Evolutionary conservation across 2,329 filamentous ascomycete genomes (phyloP).

Genomic region (Chaetothyriales sp.): DNA sequence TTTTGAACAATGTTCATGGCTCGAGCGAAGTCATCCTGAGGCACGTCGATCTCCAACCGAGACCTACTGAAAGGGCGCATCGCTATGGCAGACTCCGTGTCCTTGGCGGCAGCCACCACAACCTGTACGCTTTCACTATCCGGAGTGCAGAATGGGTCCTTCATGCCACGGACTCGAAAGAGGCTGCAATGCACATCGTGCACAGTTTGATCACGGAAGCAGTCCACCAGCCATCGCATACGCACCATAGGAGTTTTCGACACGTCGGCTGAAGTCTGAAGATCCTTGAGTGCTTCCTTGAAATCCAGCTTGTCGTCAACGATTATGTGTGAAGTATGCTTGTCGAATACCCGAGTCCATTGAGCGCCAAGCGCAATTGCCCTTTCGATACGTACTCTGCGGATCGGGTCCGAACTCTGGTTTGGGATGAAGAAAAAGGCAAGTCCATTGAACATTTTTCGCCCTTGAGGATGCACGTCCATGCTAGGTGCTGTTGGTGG

Average conservation of each 20-base stretch:
- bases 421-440: conserved; percentile 69
- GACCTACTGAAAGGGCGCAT: background rate
- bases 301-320: conserved; percentile 47
- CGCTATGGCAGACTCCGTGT: background rate
- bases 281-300: conserved; percentile 5
- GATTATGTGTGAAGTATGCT: conserved; percentile 38
- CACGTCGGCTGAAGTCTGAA: background rate
- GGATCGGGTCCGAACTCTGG: conserved; percentile 53
- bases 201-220: conserved; percentile 44
- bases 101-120: background rate
- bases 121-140: background rate
- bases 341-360: conserved; percentile 48
- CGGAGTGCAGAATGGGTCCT: background rate
- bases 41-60: background rate
- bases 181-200: conserved; percentile 45
- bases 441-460: conserved; percentile 48
- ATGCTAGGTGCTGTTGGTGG: conserved; percentile 6
- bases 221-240: conserved; percentile 56
- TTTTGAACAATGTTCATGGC: background rate
- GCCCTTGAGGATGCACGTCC: conserved; percentile 34
- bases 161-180: conserved; percentile 39
- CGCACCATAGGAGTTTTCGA: conserved; percentile 35
- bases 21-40: background rate
- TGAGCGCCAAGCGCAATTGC: conserved; percentile 60
- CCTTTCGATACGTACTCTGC: conserved; percentile 59